phyloP scores from a whole-genome alignment of 2,329 filamentous ascomycete genomes.

The Nannizzia gypsea region DNA sequence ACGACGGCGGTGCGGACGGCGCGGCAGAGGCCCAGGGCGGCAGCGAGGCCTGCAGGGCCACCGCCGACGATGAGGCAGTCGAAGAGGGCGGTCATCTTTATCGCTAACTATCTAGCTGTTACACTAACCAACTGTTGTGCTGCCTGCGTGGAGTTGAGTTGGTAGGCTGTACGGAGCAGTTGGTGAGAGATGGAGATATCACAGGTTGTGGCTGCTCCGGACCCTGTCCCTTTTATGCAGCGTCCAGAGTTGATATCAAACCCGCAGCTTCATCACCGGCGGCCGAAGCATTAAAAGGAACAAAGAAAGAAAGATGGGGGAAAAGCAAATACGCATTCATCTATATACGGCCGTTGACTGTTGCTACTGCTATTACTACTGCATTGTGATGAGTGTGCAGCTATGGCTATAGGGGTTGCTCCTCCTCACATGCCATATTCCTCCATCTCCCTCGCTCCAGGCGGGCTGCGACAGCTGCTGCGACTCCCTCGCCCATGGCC shows the following conservation, averaged over 20 bases:
- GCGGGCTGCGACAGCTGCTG: not conserved
- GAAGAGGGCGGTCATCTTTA: not conserved
- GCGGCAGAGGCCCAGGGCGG: constrained; percentile 30
- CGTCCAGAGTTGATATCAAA: too few species aligned
- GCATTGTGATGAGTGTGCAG: too few species aligned
- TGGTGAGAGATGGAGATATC: not conserved
- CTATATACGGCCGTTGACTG: too few species aligned
- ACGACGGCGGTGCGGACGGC: constrained; percentile 31
- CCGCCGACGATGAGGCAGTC: constrained; percentile 22
- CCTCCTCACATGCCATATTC: not conserved
- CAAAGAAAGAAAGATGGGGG: not conserved
- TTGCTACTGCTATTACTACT: too few species aligned
- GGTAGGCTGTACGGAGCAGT: too few species aligned
- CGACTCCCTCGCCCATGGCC: not conserved
- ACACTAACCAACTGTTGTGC: too few species aligned
- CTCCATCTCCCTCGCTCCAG: not conserved
- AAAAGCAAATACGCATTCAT: too few species aligned
- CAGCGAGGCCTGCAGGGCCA: constrained; percentile 24
- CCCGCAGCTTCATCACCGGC: not conserved
- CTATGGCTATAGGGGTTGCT: too few species aligned
- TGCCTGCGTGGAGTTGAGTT: too few species aligned
- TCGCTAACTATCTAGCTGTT: not conserved
- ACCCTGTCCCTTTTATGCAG: too few species aligned
- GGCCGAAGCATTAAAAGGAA: not conserved
- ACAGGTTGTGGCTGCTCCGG: too few species aligned